Base-by-base conservation (phyloP, 176 grass and related monocot genomes). In the Triticum dicoccoides region DNA sequence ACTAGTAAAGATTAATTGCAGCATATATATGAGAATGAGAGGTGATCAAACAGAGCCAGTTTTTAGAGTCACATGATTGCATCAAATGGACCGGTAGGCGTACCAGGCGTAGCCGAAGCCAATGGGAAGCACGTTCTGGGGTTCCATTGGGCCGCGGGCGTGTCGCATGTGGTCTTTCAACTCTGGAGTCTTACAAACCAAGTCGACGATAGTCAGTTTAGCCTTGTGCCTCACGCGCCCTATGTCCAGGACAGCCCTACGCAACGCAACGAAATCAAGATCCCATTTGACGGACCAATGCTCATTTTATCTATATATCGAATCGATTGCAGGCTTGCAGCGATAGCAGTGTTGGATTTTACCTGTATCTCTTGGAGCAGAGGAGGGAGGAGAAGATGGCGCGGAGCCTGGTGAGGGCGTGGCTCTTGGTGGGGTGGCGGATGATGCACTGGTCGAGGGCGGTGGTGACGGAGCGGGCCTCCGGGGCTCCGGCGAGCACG, bases 71-170 rank as follows among this genome's bases (percentile, higher is more conserved):
- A 10, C 18, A n/a, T 71, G 35, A 71, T 71, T 71, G 69, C 11
- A 41, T 38, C 3, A 2, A 69, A 70, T 17, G 25, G 25, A 25
- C 25, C 8, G 21, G 69, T 71, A 41, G 34, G 20, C 2, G 10
- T 71, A 71, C 69, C 35, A 41, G 12, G 69, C 20, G 69, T 41
- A 38, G 4, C 69, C 69, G 69, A 71, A 71, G 20, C 20, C 69
- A 37, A 71, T 71, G 69, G 69, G 69, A 41, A 71, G 69, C 38
- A 71, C 69, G 37, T 71, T 71, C 35, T 71, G 35, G 34, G 69
- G 69, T 71, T 71, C 35, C 69, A 71, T 71, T 71, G 69, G 20
- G 35, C 69, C 20, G 20, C 10, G 69, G 69, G 21, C 33, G 33
- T 9, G 69, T 71, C 35, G 9, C 35, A 71, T 71, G 11, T 71